Evolutionary conservation across 768 basidiomycete species (phyloP), one percentile per base, ranked within the genome.

Genomic region (Termitomyces sp.): DNA sequence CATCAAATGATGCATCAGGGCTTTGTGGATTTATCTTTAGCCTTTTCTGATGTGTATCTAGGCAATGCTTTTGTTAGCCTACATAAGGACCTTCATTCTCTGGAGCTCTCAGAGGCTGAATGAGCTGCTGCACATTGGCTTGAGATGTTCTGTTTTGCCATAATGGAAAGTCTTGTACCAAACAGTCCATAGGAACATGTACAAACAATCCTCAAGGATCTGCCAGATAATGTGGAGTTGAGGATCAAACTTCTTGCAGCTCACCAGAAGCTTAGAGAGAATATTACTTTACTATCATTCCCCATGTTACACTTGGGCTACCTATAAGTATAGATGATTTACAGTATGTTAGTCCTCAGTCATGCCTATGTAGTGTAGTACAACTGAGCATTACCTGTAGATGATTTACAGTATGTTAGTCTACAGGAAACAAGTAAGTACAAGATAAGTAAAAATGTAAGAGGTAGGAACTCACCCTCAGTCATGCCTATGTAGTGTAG

Each of bases 231-330:
- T 16, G 51, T 57, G 0, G 35, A 59, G 0, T 56, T 61, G 7
- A 39, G 25, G 5, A 32, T 72, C 32, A 54, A 57, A 19, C 59
- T 73, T 6, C 21, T 63, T n/a, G 59, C 43, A 14, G 68, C 72
- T 2, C 68, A 73, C 42, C 9, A 21, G 2, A 73, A 73, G 52
- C 66, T 73, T 1, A 68, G 66, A 39, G 66, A 70, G 23, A n/a
- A n/a, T 74, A 72, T 50, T 72, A 67, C 28, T 63, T 43, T 67
- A 60, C 47, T 66, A 70, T 37, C 47, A 68, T 43, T 72, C 71
- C 0, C 69, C 64, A 11, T 72, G 61, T 28, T 73, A 73, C 55
- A 62, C 61, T 1, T 74, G 71, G 68, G 63, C 70, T 17, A 53
- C 64, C 6, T 44, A 68, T 70, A 54, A 52, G 67, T 63, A n/a